phyloP scores from a whole-genome alignment of 2,329 filamentous ascomycete species.

The Exophiala phaeomuriformis region DNA sequence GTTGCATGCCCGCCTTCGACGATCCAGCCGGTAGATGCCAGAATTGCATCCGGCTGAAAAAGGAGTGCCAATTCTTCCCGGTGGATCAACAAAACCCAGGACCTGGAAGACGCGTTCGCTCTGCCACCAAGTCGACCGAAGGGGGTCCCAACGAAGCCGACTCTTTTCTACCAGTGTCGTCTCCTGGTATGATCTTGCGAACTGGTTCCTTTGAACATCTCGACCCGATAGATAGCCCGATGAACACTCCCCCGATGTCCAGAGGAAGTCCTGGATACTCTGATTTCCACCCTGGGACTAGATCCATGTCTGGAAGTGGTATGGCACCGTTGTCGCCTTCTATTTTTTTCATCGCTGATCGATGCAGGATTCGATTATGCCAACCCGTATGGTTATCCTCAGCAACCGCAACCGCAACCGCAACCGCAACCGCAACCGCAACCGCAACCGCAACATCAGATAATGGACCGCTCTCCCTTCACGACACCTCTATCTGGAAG shows the following conservation, averaged over 20 bases:
- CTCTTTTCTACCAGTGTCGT: constrained; percentile 46
- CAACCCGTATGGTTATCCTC: constrained; percentile 8
- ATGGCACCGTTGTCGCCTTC: neutral
- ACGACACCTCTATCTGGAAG: constrained; percentile 3
- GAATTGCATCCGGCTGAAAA: constrained; percentile 90
- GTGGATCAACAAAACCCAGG: constrained; percentile 65
- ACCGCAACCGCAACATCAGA: constrained; percentile 7
- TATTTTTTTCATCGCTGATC: constrained; percentile 5
- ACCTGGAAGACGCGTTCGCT: constrained; percentile 42
- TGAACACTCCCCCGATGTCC: constrained; percentile 10
- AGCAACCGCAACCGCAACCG: neutral
- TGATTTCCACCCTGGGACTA: constrained; percentile 3
- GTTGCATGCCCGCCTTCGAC: constrained; percentile 70
- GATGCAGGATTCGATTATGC: constrained; percentile 11
- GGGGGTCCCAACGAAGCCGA: constrained; percentile 37
- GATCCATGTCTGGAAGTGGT: constrained; percentile 13
- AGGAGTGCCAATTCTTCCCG: constrained; percentile 86
- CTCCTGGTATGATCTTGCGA: constrained; percentile 28
- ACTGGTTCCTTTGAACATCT: constrained; percentile 18
- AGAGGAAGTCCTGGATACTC: constrained; percentile 12
- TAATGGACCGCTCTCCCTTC: constrained; percentile 5
- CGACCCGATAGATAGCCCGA: constrained; percentile 4
- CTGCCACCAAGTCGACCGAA: constrained; percentile 39
- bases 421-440: neutral
- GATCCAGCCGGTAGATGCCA: constrained; percentile 71